These are phyloP conservation scores for Vitrella brassicaformis DNA, from an alignment of 73 alveolate species.

Conservation along the genomic window DNA sequence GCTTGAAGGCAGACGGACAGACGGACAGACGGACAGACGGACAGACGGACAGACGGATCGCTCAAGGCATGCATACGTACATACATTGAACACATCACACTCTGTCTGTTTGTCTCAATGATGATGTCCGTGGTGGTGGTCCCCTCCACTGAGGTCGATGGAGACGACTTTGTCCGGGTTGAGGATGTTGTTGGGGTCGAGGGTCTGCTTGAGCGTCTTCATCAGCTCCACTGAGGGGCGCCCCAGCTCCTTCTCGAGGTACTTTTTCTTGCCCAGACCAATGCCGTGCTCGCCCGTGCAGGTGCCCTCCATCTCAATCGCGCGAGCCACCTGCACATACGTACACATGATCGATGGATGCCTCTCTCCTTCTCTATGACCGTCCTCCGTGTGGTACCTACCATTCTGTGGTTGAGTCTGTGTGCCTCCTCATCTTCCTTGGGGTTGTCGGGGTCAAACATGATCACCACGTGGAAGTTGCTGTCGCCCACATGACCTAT, in stretches of 20 bases:
- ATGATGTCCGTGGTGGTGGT: too few relatives aligned
- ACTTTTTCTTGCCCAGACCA: neutral
- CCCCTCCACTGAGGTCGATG: too few relatives aligned
- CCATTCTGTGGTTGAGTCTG: neutral
- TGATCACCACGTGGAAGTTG: neutral
- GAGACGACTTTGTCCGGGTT: neutral
- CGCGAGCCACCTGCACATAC: neutral
- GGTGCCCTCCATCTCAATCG: neutral
- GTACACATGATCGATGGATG: too few relatives aligned
- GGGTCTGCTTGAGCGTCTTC: neutral
- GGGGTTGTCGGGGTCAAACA: neutral
- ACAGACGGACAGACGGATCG: too few relatives aligned
- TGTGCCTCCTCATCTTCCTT: neutral
- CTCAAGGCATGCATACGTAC: too few relatives aligned
- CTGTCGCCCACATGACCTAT: neutral
- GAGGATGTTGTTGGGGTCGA: neutral
- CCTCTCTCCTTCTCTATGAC: too few relatives aligned
- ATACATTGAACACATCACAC: too few relatives aligned
- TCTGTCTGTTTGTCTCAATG: too few relatives aligned
- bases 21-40: too few relatives aligned
- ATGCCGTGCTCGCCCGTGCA: neutral
- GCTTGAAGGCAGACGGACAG: too few relatives aligned
- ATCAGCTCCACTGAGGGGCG: neutral
- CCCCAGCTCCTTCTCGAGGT: neutral
- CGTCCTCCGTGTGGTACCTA: too few relatives aligned